Evolutionary conservation across 2,329 filamentous ascomycete species (phyloP).

Genomic region (Colletotrichum camelliae): DNA sequence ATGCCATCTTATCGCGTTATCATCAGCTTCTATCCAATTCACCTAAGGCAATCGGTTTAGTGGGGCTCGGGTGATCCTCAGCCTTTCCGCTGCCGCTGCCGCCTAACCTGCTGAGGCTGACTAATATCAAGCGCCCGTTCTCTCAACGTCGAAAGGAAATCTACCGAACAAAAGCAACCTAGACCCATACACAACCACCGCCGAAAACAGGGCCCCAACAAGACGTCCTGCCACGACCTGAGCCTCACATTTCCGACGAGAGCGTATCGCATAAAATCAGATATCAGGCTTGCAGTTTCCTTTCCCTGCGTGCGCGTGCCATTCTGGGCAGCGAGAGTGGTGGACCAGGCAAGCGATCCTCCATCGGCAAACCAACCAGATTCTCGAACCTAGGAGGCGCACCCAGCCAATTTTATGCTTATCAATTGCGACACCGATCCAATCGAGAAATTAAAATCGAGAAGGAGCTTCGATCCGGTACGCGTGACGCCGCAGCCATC

Average conservation of each 20-base stretch:
- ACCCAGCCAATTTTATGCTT: background rate
- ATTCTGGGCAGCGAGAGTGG: constrained; percentile 13
- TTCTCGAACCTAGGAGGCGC: background rate
- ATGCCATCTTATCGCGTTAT: background rate
- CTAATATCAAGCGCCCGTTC: constrained; percentile 20
- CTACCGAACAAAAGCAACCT: constrained; percentile 37
- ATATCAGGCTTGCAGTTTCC: background rate
- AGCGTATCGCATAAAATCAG: background rate
- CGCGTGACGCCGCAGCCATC: background rate
- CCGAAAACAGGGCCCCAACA: constrained; percentile 26
- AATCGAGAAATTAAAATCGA: background rate
- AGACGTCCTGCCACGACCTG: background rate
- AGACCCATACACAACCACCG: constrained; percentile 41
- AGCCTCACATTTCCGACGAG: background rate
- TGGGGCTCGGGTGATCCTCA: constrained; percentile 12
- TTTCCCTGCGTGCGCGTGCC: background rate
- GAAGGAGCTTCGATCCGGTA: background rate
- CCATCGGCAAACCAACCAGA: background rate
- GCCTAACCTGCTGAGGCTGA: constrained; percentile 11
- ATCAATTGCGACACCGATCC: background rate
- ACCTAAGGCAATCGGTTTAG: background rate
- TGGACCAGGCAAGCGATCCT: constrained; percentile 9
- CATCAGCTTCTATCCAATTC: background rate
- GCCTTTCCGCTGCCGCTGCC: constrained; percentile 3
- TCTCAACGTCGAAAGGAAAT: constrained; percentile 30